Conservation (phyloP, 2,329 filamentous ascomycete species). For the Diplocarpon rosae region DNA sequence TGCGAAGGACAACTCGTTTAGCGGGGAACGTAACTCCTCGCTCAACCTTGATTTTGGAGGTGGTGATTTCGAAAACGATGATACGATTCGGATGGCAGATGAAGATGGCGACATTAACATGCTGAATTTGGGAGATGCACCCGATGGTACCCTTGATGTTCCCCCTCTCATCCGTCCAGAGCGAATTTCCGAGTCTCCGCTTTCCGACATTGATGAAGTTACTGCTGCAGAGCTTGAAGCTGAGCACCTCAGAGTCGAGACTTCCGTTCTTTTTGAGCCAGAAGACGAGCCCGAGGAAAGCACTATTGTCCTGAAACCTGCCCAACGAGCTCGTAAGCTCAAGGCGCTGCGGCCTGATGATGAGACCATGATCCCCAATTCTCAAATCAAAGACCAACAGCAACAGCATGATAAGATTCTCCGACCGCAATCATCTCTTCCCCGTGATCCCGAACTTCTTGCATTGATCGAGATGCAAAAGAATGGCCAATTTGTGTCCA, state of each 20-base stretch:
- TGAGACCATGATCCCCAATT: conserved; percentile 65
- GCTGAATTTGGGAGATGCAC: conserved; percentile 51
- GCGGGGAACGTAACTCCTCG: conserved; percentile 41
- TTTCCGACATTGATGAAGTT: conserved; percentile 58
- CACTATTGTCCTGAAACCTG: conserved; percentile 42
- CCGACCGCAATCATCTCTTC: conserved; percentile 70
- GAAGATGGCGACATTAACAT: conserved; percentile 54
- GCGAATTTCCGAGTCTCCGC: conserved; percentile 57
- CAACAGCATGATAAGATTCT: conserved; percentile 78
- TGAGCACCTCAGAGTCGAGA: conserved; percentile 37
- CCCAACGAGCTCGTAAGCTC: conserved; percentile 67
- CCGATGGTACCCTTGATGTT: conserved; percentile 39
- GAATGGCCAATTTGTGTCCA: conserved; percentile 79
- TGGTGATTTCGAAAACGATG: conserved; percentile 28
- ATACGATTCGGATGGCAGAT: conserved; percentile 46
- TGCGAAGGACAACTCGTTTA: conserved; percentile 41
- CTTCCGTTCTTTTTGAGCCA: conserved; percentile 46
- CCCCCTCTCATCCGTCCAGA: conserved; percentile 40
- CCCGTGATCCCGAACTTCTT: conserved; percentile 75
- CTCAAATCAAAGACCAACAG: conserved; percentile 77
- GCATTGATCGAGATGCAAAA: conserved; percentile 88
- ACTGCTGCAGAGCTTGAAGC: conserved; percentile 48
- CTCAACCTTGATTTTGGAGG: conserved; percentile 40
- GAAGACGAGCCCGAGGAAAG: conserved; percentile 39
- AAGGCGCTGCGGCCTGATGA: conserved; percentile 71